These are phyloP conservation scores for Mucor lusitanicus DNA, from an alignment of 371 early-diverging fungal genomes.

Conservation along the genomic window DNA sequence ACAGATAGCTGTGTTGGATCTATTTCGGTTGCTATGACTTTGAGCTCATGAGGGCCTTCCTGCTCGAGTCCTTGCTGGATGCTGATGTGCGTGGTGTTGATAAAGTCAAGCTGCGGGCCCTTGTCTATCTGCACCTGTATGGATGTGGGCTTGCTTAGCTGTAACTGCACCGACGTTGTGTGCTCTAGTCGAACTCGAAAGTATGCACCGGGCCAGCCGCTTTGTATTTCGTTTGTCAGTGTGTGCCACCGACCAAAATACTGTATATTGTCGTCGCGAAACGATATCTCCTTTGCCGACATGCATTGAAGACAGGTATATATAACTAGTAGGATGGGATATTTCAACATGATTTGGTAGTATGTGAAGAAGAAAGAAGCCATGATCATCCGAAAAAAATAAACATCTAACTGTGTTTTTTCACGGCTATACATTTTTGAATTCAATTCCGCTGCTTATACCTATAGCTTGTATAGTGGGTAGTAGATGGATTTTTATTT, in stretches of 20 bases:
- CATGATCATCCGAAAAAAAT: not conserved
- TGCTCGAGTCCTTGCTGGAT: constrained; percentile 6
- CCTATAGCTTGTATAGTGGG: too few species aligned
- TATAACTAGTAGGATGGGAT: not conserved
- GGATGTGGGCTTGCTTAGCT: constrained; percentile 25
- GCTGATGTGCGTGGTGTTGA: constrained; percentile 3
- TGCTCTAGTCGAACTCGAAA: constrained; percentile 29
- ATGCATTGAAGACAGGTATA: not conserved
- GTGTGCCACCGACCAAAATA: constrained; percentile 48
- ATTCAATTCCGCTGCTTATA: not conserved
- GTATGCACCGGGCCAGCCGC: constrained; percentile 51
- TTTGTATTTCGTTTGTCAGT: constrained; percentile 25
- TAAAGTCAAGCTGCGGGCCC: not conserved
- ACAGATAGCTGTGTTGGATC: constrained; percentile 15
- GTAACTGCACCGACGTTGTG: constrained; percentile 19
- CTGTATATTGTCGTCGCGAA: constrained; percentile 34
- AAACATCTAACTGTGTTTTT: not conserved
- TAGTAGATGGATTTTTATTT: not conserved
- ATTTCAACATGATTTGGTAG: not conserved
- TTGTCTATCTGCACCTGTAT: constrained; percentile 31
- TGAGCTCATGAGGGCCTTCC: constrained; percentile 14
- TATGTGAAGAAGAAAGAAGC: not conserved
- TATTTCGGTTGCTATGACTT: constrained; percentile 11
- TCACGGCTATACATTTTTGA: not conserved
- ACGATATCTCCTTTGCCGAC: constrained; percentile 10